These are phyloP conservation scores for apple (Malus domestica) DNA, from an alignment of 306 rosid genomes.

Conservation along the genomic window DNA sequence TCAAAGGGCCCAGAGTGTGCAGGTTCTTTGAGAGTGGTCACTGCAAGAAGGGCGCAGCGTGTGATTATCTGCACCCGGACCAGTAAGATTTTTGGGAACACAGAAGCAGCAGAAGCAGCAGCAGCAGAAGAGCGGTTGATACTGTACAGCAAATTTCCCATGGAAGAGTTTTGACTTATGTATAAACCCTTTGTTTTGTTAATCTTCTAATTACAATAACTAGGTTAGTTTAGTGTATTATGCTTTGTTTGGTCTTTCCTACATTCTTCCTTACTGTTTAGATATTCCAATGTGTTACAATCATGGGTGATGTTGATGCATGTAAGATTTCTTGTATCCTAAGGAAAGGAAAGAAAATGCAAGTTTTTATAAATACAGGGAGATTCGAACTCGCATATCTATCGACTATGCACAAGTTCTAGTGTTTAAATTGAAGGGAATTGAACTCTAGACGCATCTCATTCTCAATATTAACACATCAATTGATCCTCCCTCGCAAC, in stretches of 20 bases:
- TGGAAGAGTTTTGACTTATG: slow-evolving; percentile 37
- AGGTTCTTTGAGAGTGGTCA: slow-evolving; percentile 72
- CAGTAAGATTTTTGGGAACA: slow-evolving; percentile 30
- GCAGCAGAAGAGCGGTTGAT: slow-evolving; percentile 28
- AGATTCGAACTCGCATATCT: too few species aligned
- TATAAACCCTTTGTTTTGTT: slow-evolving; percentile 11
- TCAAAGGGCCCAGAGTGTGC: slow-evolving; percentile 77
- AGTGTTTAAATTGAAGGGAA: too few species aligned
- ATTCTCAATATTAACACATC: too few species aligned
- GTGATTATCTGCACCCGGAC: slow-evolving; percentile 66
- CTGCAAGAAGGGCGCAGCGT: slow-evolving; percentile 80
- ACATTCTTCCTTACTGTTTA: too few species aligned
- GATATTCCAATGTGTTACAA: too few species aligned
- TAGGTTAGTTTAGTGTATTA: not conserved
- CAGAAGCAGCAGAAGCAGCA: not conserved
- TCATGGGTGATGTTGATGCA: too few species aligned
- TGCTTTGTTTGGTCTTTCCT: not conserved
- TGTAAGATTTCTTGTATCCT: too few species aligned
- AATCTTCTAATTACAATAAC: slow-evolving; percentile 4
- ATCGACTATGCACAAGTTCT: too few species aligned
- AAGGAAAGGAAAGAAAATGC: too few species aligned
- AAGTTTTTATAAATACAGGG: too few species aligned
- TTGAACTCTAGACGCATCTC: too few species aligned
- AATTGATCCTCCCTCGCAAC: too few species aligned
- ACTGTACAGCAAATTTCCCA: slow-evolving; percentile 64